Conservation (phyloP, 2,329 filamentous ascomycete species). For the Alternaria infectoria region DNA sequence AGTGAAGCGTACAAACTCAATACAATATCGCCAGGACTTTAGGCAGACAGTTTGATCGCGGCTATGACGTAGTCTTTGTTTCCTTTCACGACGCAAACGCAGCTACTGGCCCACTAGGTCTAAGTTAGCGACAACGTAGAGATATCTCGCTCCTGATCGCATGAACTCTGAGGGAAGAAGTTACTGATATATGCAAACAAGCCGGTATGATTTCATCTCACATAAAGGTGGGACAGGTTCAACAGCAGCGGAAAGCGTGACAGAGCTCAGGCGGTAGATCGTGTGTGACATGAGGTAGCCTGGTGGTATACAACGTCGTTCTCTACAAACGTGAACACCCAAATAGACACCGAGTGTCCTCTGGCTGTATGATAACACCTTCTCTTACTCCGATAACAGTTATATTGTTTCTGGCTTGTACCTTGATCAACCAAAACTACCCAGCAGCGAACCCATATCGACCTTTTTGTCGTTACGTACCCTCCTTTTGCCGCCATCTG, state of each 20-base stretch:
- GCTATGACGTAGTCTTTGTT: not conserved
- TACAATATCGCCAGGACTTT: not conserved
- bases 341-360: not conserved
- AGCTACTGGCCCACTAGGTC: not conserved
- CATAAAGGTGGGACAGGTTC: not conserved
- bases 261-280: not conserved
- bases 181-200: too few species aligned
- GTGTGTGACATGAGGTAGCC: not conserved
- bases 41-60: not conserved
- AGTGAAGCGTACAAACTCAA: not conserved
- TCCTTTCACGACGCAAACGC: not conserved
- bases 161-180: not conserved
- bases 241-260: not conserved
- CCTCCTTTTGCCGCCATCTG: slow-evolving; percentile 27
- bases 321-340: not conserved
- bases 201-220: too few species aligned
- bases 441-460: slow-evolving; percentile 31
- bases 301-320: not conserved
- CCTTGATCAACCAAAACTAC: slow-evolving; percentile 17
- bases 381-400: not conserved
- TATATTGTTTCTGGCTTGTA: not conserved
- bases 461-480: slow-evolving; percentile 24
- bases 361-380: not conserved
- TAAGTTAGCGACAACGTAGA: not conserved
- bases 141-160: not conserved